Percentiles rank a stretch among this genome's conserved stretches.
Evolutionary conservation across 345 rosid genomes (phyloP).

Genomic region (Brassica juncea): DNA sequence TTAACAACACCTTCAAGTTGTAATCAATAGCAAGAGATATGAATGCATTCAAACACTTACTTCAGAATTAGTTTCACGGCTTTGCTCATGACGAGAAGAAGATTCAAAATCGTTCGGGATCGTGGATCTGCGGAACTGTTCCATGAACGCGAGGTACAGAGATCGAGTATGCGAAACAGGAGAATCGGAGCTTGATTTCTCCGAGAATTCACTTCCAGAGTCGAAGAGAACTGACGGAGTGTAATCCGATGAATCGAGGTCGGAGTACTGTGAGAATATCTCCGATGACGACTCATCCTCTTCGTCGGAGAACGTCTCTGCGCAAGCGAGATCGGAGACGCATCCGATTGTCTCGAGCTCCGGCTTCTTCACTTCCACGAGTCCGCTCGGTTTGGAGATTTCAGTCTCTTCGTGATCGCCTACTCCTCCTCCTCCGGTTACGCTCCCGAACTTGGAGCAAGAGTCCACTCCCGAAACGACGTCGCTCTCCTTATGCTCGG

Average conservation of each 20-base stretch:
- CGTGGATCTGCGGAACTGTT: conserved; percentile 62
- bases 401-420: conserved; percentile 38
- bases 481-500: conserved; percentile 47
- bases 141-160: conserved; percentile 54
- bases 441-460: conserved; percentile 34
- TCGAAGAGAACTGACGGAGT: conserved; percentile 57
- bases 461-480: conserved; percentile 49
- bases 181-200: conserved; percentile 54
- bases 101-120: conserved; percentile 39
- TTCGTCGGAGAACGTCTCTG: conserved; percentile 57
- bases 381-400: conserved; percentile 43
- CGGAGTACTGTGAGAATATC: conserved; percentile 52
- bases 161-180: conserved; percentile 58
- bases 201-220: conserved; percentile 80
- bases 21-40: conserved; percentile 9
- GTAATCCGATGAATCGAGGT: conserved; percentile 59
- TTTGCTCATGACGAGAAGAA: conserved; percentile 30
- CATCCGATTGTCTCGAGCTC: conserved; percentile 41
- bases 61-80: conserved; percentile 26
- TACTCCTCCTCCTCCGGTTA: conserved; percentile 33
- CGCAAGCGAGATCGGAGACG: conserved; percentile 66
- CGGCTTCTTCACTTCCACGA: conserved; percentile 42
- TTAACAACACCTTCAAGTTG: neutral
- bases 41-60: conserved; percentile 43
- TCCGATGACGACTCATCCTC: conserved; percentile 51